phyloP scores from a whole-genome alignment of 345 rosid genomes.

The Boechera divaricarpa region DNA sequence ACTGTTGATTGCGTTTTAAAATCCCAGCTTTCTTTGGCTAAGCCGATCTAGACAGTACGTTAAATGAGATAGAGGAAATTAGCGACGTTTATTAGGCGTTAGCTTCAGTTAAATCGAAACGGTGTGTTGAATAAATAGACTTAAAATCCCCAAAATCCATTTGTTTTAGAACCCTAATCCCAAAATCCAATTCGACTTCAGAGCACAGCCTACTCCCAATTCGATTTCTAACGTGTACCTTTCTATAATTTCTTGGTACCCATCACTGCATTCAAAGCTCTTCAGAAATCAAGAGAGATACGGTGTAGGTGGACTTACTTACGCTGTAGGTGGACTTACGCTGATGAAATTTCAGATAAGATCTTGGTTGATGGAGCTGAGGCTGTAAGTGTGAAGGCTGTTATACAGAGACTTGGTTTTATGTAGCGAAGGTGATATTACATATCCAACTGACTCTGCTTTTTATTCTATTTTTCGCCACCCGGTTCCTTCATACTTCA shows the following conservation, averaged over 20 bases:
- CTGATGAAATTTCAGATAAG: conserved; percentile 58
- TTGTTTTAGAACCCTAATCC: too few relatives aligned
- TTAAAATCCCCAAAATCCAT: too few relatives aligned
- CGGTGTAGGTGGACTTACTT: too few relatives aligned
- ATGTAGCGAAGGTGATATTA: conserved; percentile 56
- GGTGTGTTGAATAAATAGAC: too few relatives aligned
- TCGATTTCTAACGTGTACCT: background rate
- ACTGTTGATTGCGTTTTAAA: too few relatives aligned
- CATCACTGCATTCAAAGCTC: conserved; percentile 21
- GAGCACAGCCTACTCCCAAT: too few relatives aligned
- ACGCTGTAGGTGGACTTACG: conserved; percentile 60
- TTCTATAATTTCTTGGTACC: conserved; percentile 8
- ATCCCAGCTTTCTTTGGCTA: too few relatives aligned
- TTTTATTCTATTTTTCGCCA: background rate
- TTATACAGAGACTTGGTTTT: conserved; percentile 59
- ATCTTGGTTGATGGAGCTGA: conserved; percentile 57
- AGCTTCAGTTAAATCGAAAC: too few relatives aligned
- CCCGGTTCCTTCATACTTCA: background rate
- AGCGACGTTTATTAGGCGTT: too few relatives aligned
- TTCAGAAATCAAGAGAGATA: conserved; percentile 6
- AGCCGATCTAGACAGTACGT: too few relatives aligned
- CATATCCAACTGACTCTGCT: background rate
- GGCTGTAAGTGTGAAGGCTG: conserved; percentile 64
- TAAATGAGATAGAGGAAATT: too few relatives aligned
- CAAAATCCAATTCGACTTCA: too few relatives aligned